These are phyloP conservation scores for Kwoniella sp. DNA, from an alignment of 768 basidiomycete species.

Conservation along the genomic window DNA sequence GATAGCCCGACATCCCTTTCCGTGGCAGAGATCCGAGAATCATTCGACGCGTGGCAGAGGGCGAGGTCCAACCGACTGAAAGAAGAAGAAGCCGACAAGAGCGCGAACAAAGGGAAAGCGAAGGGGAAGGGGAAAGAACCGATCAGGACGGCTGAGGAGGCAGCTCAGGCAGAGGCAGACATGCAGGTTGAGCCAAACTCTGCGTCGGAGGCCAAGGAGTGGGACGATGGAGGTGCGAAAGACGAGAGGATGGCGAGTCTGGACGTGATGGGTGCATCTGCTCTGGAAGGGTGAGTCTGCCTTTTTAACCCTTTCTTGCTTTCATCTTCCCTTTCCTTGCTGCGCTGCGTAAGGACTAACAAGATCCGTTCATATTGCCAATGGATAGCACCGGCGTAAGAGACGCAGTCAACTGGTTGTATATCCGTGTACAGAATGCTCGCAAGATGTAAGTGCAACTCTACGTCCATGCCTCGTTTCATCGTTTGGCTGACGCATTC, in stretches of 20 bases:
- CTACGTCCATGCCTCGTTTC: neutral
- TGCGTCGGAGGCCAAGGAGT: slow-evolving; percentile 9
- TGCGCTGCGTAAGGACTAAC: too few relatives aligned
- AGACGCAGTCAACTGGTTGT: slow-evolving; percentile 91
- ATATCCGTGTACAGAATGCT: slow-evolving; percentile 89
- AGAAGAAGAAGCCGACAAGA: slow-evolving; percentile 61
- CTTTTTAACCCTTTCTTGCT: neutral
- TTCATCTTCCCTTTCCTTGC: neutral
- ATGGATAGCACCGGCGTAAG: slow-evolving; percentile 76
- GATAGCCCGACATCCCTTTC: slow-evolving; percentile 78
- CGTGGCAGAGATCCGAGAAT: slow-evolving; percentile 83
- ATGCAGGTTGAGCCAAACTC: slow-evolving; percentile 38
- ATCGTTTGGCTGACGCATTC: too few relatives aligned
- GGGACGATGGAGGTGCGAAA: slow-evolving; percentile 46
- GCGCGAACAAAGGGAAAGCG: neutral
- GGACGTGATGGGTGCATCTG: slow-evolving; percentile 88
- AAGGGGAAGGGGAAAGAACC: slow-evolving; percentile 40
- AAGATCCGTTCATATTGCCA: too few relatives aligned
- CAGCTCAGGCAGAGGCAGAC: slow-evolving; percentile 59
- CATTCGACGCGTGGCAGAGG: slow-evolving; percentile 58
- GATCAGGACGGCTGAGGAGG: slow-evolving; percentile 60
- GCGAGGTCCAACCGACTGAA: slow-evolving; percentile 42
- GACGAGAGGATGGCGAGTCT: slow-evolving; percentile 67
- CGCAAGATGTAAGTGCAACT: slow-evolving; percentile 58
- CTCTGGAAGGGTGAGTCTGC: slow-evolving; percentile 77